A percentile compares a stretch with the other conserved stretches of the same genome.
phyloP scores from a whole-genome alignment of 225 moss, liverwort and hornwort genomes.

The Physcomitrellopsis africana region DNA sequence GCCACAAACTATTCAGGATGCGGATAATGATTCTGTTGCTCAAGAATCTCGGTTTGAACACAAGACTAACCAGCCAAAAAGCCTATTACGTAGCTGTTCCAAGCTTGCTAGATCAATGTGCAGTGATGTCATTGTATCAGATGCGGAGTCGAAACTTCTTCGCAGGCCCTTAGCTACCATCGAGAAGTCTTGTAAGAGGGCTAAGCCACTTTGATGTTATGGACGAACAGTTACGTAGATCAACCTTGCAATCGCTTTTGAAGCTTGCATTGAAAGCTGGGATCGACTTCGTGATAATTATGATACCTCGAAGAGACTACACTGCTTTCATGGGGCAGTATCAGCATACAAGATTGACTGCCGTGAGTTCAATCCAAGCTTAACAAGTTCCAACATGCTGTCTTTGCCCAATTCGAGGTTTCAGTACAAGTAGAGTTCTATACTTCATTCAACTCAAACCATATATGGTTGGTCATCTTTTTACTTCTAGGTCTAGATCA shows the following conservation, averaged over 20 bases:
- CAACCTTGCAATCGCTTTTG: not conserved
- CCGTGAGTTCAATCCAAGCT: too few relatives aligned
- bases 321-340: not conserved
- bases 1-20: constrained; percentile 49
- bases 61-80: constrained; percentile 44
- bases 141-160: constrained; percentile 61
- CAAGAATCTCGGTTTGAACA: constrained; percentile 62
- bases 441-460: not conserved
- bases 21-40: constrained; percentile 43
- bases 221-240: not conserved
- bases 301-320: not conserved
- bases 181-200: constrained; percentile 63
- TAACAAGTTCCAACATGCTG: not conserved
- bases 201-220: constrained; percentile 54
- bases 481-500: not conserved
- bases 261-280: not conserved
- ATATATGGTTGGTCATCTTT: constrained; percentile 3
- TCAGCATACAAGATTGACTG: constrained; percentile 3
- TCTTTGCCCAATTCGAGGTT: not conserved
- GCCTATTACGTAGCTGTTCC: constrained; percentile 47
- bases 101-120: constrained; percentile 58
- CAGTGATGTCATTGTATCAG: constrained; percentile 58
- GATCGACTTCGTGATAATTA: constrained; percentile 9
- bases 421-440: constrained; percentile 1
- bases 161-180: constrained; percentile 50